Base-by-base conservation (phyloP, 2,329 filamentous ascomycete genomes). In the Elsinoe perseae region DNA sequence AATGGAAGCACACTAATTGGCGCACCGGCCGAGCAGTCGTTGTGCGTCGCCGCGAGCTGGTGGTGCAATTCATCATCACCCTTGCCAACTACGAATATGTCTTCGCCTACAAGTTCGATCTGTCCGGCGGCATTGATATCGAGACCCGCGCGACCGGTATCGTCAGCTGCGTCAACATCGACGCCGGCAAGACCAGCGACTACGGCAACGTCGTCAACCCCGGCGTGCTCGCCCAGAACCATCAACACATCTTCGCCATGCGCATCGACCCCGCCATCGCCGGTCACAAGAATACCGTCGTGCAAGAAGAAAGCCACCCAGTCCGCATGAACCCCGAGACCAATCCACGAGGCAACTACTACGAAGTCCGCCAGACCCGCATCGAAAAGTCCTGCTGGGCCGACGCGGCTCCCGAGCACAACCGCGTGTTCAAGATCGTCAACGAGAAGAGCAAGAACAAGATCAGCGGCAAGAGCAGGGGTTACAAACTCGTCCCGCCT, bases 1-100 rank as follows among this genome's bases (percentile, higher is more conserved):
- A 77, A 5, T 86, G 83, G 82, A 86, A 87, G 64, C 84, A 86
- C 68, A 85, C 82, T 4, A 86, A 87, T 70, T 85, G 79, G 72
- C 75, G 83, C 3, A 86, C 82, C 0, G 74, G 76, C 25, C 76
- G 80, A 1, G 81, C 82, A 0, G 80, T 83, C 1, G 80, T 86
- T 0, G 80, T 80, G 0, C 75, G 84, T 6, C 74, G 77, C 57
- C 77, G 84, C 0, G 79, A 85, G 61, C 74, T 87, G 2, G 82
- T 87, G 0, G 68, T 87, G 2, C 84, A 87, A 62, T 83, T 80
- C 64, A 83, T 86, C 67, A 80, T 84, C 60, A 87, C 84, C 0
- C 76, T 86, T 1, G 80, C 80, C 18, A 87, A 87, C 69, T 87
- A 87, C 71, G 84, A 87, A 64, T 87, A 87, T 64, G 77, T 86